Percentiles rank a stretch among this genome's conserved stretches.
Conservation (phyloP, 2,329 filamentous ascomycete species). For the Xylaria sp. region DNA sequence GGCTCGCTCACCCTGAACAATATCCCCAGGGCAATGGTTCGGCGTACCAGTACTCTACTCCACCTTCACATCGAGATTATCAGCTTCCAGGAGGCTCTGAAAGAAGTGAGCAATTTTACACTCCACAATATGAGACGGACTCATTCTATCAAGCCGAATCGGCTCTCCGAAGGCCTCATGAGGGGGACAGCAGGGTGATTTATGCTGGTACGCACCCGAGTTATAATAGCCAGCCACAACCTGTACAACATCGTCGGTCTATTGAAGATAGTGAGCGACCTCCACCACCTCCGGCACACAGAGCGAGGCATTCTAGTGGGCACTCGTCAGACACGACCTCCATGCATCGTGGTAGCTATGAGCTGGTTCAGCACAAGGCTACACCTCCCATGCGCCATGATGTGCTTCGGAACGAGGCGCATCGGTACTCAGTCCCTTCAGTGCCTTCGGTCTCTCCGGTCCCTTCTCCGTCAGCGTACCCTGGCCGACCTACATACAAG, state of each 20-base stretch:
- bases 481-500: slow-evolving; percentile 65
- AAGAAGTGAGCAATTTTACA: slow-evolving; percentile 43
- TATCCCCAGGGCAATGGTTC: slow-evolving; percentile 50
- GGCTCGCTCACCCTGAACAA: slow-evolving; percentile 52
- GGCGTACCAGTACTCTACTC: slow-evolving; percentile 50
- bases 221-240: slow-evolving; percentile 41
- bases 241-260: slow-evolving; percentile 49
- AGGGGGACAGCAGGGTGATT: slow-evolving; percentile 41
- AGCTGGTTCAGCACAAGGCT: slow-evolving; percentile 56
- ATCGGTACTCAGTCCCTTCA: slow-evolving; percentile 59
- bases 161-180: slow-evolving; percentile 50
- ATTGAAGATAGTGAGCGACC: slow-evolving; percentile 59
- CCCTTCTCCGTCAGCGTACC: slow-evolving; percentile 57
- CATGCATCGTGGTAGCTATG: slow-evolving; percentile 55
- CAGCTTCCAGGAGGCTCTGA: slow-evolving; percentile 43
- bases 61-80: slow-evolving; percentile 54
- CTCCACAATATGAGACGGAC: slow-evolving; percentile 43
- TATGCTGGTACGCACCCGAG: slow-evolving; percentile 37
- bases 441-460: slow-evolving; percentile 48
- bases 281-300: slow-evolving; percentile 67
- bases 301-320: slow-evolving; percentile 60
- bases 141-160: slow-evolving; percentile 51
- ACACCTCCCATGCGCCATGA: slow-evolving; percentile 66
- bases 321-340: slow-evolving; percentile 56
- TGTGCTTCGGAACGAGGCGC: slow-evolving; percentile 67